A percentile compares a stretch with the other conserved stretches of the same genome.
Evolutionary conservation across 495 filamentous ascomycete genomes (phyloP).

Genomic region (Apodospora peruviana): DNA sequence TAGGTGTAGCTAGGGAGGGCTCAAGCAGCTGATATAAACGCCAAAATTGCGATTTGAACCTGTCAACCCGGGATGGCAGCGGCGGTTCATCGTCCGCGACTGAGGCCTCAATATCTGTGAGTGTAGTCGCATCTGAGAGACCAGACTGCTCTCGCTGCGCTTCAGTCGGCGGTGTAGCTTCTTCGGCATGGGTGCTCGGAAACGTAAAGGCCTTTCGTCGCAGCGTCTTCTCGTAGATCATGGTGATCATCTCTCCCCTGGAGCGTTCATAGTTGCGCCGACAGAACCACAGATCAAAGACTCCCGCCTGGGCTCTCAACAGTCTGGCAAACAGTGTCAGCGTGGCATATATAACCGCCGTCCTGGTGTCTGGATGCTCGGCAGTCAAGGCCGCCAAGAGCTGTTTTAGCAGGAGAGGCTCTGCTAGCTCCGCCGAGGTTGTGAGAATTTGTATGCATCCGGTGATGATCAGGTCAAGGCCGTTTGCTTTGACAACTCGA

Average conservation of each 20-base stretch:
- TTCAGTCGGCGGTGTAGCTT: not conserved
- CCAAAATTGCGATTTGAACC: slow-evolving; percentile 8
- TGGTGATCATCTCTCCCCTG: slow-evolving; percentile 80
- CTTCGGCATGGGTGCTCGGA: slow-evolving; percentile 17
- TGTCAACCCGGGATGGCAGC: slow-evolving; percentile 7
- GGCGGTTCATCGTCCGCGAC: slow-evolving; percentile 11
- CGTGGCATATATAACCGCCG: slow-evolving; percentile 61
- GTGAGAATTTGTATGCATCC: slow-evolving; percentile 56
- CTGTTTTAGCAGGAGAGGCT: slow-evolving; percentile 65
- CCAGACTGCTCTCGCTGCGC: slow-evolving; percentile 4
- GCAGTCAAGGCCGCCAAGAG: slow-evolving; percentile 63
- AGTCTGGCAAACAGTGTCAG: slow-evolving; percentile 56
- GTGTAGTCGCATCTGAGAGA: slow-evolving; percentile 16
- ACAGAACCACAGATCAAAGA: slow-evolving; percentile 69
- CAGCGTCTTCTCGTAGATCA: slow-evolving; percentile 80
- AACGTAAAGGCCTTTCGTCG: slow-evolving; percentile 64
- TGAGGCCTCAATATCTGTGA: slow-evolving; percentile 23
- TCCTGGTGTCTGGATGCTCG: slow-evolving; percentile 37
- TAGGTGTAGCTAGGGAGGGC: not conserved
- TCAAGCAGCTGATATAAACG: slow-evolving; percentile 4
- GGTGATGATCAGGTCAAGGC: slow-evolving; percentile 66
- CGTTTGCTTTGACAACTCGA: slow-evolving; percentile 67
- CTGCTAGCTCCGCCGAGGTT: slow-evolving; percentile 56
- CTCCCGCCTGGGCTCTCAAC: slow-evolving; percentile 56
- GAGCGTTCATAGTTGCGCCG: slow-evolving; percentile 70